phyloP scores from a whole-genome alignment of 805 yeast species.

The Ogataea glucozyma region DNA sequence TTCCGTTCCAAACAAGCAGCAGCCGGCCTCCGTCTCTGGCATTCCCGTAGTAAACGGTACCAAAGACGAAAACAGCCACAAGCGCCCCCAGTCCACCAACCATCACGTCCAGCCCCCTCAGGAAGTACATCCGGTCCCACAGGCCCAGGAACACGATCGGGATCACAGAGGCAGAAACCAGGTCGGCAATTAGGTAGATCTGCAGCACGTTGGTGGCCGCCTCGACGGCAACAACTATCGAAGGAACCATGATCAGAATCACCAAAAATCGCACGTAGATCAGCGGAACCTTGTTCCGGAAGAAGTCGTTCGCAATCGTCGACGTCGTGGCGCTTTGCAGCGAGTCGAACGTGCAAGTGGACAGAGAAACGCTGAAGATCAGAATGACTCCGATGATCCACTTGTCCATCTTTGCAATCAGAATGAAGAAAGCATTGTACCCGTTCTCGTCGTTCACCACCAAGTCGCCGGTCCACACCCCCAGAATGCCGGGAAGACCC shows the following conservation, averaged over 20 bases:
- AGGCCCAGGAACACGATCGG: constrained; percentile 84
- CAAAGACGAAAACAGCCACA: constrained; percentile 77
- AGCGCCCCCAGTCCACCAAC: constrained; percentile 84
- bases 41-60: constrained; percentile 71
- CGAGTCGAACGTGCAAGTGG: constrained; percentile 89
- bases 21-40: constrained; percentile 79
- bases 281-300: constrained; percentile 74
- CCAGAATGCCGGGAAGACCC: constrained; percentile 83
- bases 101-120: constrained; percentile 79
- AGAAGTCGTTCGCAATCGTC: constrained; percentile 83
- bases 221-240: constrained; percentile 78
- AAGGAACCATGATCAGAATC: constrained; percentile 78
- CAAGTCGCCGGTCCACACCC: constrained; percentile 84
- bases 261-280: constrained; percentile 71
- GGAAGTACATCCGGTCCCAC: constrained; percentile 61
- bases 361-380: constrained; percentile 69
- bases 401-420: constrained; percentile 70
- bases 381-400: constrained; percentile 87
- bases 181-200: constrained; percentile 87
- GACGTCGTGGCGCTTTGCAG: constrained; percentile 87
- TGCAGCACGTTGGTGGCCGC: constrained; percentile 82
- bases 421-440: constrained; percentile 67
- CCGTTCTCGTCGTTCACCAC: constrained; percentile 56
- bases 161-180: constrained; percentile 82
- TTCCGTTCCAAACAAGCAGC: constrained; percentile 74